These are phyloP conservation scores for Sphaerosporella brunnea DNA, from an alignment of 495 filamentous ascomycete genomes.

Conservation along the genomic window DNA sequence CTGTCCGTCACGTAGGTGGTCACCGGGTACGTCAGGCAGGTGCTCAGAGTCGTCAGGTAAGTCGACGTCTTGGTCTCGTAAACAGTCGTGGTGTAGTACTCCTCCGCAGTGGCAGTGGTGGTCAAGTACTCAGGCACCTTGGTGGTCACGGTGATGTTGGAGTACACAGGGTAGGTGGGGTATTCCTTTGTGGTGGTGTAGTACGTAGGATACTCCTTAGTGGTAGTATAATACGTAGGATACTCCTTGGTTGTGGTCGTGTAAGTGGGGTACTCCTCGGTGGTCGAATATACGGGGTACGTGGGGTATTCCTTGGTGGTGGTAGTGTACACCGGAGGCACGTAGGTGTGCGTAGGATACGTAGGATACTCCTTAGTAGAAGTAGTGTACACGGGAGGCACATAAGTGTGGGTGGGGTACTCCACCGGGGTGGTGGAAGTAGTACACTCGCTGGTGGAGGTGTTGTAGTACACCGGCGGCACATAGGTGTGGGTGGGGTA, in stretches of 20 bases:
- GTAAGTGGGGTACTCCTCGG: neutral
- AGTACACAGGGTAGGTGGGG: neutral
- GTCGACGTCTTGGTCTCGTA: slow-evolving; percentile 5
- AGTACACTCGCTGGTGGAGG: neutral
- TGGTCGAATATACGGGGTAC: neutral
- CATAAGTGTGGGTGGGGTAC: neutral
- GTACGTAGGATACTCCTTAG: neutral
- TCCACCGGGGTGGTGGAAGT: neutral
- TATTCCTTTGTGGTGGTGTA: neutral
- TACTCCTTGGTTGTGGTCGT: neutral
- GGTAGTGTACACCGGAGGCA: neutral
- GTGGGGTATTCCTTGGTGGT: neutral
- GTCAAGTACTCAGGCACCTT: neutral
- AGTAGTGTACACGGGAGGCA: neutral
- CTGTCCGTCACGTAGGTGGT: slow-evolving; percentile 5
- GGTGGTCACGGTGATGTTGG: neutral
- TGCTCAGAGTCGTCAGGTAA: slow-evolving; percentile 9
- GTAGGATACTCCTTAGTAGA: neutral
- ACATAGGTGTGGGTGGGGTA: neutral
- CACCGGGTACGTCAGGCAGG: slow-evolving; percentile 12
- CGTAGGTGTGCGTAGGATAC: neutral
- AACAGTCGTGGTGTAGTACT: slow-evolving; percentile 1
- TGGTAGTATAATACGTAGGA: neutral
- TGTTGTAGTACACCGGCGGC: neutral
- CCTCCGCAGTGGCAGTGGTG: neutral